Evolutionary conservation across 1,139 yeast species (phyloP).

Genomic region (Candida smagusa): DNA sequence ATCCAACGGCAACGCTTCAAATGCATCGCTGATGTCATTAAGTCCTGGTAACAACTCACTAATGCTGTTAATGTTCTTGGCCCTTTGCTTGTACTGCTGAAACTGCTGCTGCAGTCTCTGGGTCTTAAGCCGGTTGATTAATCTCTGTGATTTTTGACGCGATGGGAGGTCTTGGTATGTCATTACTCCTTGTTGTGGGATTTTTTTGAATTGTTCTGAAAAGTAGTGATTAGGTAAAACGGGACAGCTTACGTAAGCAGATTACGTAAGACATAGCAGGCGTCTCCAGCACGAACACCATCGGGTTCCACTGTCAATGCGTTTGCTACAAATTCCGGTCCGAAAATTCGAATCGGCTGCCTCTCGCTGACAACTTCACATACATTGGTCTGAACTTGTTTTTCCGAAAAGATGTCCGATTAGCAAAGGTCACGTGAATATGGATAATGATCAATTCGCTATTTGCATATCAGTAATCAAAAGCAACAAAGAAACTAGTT

Average conservation of each 20-base stretch:
- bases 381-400: not conserved
- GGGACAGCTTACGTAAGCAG: not conserved
- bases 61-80: slow-evolving; percentile 31
- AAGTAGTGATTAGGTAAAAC: not conserved
- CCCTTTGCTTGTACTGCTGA: slow-evolving; percentile 33
- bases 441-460: slow-evolving; percentile 7
- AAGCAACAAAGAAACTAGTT: too few relatives aligned
- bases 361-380: slow-evolving; percentile 1
- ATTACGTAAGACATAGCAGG: not conserved
- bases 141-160: slow-evolving; percentile 48
- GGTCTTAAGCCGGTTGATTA: slow-evolving; percentile 32
- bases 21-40: slow-evolving; percentile 86
- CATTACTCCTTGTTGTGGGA: slow-evolving; percentile 11
- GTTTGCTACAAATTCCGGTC: too few relatives aligned
- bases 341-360: not conserved
- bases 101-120: slow-evolving; percentile 26
- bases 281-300: too few relatives aligned
- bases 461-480: too few relatives aligned
- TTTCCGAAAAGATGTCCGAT: slow-evolving; percentile 2
- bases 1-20: slow-evolving; percentile 87
- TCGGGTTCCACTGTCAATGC: too few relatives aligned
- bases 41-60: slow-evolving; percentile 74
- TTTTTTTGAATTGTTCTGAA: not conserved
- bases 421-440: slow-evolving; percentile 12
- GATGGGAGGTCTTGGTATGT: slow-evolving; percentile 41